Evolutionary conservation across 495 filamentous ascomycete species (phyloP).

Genomic region (Penicillium roqueforti): DNA sequence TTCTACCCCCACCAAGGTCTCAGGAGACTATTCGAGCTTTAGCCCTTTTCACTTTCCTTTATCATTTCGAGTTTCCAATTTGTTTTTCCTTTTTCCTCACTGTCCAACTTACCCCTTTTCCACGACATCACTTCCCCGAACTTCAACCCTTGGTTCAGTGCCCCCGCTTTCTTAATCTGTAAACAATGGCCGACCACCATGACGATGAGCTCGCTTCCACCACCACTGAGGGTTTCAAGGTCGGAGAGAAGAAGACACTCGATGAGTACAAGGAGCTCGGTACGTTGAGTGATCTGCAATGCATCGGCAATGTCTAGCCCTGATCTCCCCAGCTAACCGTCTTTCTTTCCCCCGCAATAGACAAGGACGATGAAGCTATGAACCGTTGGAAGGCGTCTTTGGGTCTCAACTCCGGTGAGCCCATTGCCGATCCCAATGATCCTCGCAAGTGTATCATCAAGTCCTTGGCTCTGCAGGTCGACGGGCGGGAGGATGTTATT

Average conservation of each 20-base stretch:
- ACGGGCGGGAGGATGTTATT: conserved; percentile 73
- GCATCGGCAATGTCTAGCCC: neutral
- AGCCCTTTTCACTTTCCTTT: conserved; percentile 7
- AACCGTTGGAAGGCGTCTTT: conserved; percentile 96
- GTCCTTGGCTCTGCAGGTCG: conserved; percentile 76
- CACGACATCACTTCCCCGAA: neutral
- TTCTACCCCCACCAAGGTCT: conserved; percentile 43
- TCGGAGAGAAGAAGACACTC: conserved; percentile 96
- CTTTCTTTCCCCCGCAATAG: conserved; percentile 22
- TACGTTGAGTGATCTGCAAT: conserved; percentile 42
- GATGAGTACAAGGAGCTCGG: conserved; percentile 89
- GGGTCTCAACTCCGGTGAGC: conserved; percentile 66
- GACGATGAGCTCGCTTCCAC: conserved; percentile 85
- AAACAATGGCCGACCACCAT: conserved; percentile 63
- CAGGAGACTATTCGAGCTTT: conserved; percentile 19
- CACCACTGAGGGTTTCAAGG: conserved; percentile 91
- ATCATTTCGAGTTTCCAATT: neutral
- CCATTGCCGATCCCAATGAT: conserved; percentile 66
- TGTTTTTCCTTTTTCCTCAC: neutral
- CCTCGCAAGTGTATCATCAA: conserved; percentile 84
- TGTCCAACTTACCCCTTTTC: neutral
- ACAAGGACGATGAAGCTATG: conserved; percentile 82
- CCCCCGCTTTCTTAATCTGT: conserved; percentile 19
- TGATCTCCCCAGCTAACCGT: conserved; percentile 2
- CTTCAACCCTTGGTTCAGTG: conserved; percentile 11